phyloP scores from a whole-genome alignment of 169 alveolate genomes.

The Plasmodium falciparum region DNA sequence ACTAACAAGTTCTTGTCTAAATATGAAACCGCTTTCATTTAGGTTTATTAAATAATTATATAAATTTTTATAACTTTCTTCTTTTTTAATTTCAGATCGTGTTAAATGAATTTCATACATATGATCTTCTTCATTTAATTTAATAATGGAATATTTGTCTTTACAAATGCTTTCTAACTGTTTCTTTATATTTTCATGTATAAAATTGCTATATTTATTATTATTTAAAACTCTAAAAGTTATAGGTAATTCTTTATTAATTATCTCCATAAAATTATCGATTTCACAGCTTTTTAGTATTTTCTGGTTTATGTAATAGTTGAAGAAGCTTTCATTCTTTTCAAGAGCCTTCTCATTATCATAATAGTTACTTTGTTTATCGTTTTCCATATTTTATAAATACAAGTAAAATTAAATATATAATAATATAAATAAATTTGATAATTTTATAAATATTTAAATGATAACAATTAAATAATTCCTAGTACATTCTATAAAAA shows the following conservation, averaged over 20 bases:
- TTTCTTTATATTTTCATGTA: constrained; percentile 54
- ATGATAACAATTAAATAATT: too few species aligned
- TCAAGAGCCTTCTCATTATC: constrained; percentile 11
- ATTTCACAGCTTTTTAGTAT: constrained; percentile 79
- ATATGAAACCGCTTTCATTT: constrained; percentile 94
- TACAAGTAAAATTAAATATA: too few species aligned
- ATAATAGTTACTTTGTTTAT: too few species aligned
- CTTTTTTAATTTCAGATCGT: constrained; percentile 80
- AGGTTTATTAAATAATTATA: constrained; percentile 85
- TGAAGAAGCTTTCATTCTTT: constrained; percentile 79
- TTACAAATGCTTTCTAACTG: constrained; percentile 51
- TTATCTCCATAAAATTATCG: constrained; percentile 78
- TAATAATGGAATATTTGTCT: constrained; percentile 34
- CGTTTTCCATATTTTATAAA: too few species aligned
- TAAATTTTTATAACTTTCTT: constrained; percentile 76
- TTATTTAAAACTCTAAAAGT: constrained; percentile 80
- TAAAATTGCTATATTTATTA: constrained; percentile 56
- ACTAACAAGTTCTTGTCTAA: constrained; percentile 96
- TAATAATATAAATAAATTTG: too few species aligned
- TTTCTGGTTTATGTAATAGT: constrained; percentile 79
- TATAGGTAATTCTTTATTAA: constrained; percentile 79
- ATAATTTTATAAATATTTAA: too few species aligned
- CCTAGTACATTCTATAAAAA: too few species aligned
- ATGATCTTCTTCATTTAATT: constrained; percentile 72
- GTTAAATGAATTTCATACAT: constrained; percentile 74